Percentiles rank a stretch among this genome's conserved stretches.
phyloP scores from a whole-genome alignment of 495 filamentous ascomycete genomes.

The Neohortaea acidophila region DNA sequence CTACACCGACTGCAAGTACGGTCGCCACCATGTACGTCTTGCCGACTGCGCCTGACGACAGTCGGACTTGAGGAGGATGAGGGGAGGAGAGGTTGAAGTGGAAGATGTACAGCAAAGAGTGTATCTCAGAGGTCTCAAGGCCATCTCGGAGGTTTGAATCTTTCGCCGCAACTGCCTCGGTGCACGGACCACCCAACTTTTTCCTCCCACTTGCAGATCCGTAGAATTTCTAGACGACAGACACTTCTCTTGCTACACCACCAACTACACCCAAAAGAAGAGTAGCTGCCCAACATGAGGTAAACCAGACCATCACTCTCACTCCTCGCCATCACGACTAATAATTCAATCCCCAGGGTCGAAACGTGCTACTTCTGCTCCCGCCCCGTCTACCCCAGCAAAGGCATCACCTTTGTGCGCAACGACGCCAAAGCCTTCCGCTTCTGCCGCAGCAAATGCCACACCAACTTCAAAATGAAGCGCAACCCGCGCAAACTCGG shows the following conservation, averaged over 20 bases:
- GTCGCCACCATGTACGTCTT: slow-evolving; percentile 51
- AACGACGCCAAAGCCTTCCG: slow-evolving; percentile 63
- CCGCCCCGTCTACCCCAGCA: slow-evolving; percentile 67
- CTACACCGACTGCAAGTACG: slow-evolving; percentile 58
- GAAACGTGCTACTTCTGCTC: slow-evolving; percentile 91
- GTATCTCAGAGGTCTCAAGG: too few relatives aligned
- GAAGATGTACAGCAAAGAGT: too few relatives aligned
- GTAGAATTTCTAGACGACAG: not conserved
- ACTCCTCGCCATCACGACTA: too few relatives aligned
- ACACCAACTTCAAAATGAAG: slow-evolving; percentile 99
- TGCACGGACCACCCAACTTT: not conserved
- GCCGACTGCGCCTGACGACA: too few relatives aligned
- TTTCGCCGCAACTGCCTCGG: slow-evolving; percentile 6
- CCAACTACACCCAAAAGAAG: not conserved
- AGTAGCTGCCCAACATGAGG: too few relatives aligned
- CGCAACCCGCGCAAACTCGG: slow-evolving; percentile 53
- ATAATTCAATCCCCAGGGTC: slow-evolving; percentile 38
- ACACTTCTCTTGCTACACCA: not conserved
- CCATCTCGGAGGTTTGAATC: slow-evolving; percentile 4
- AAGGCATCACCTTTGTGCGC: slow-evolving; percentile 73
- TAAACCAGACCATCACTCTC: too few relatives aligned
- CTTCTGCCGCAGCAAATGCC: slow-evolving; percentile 80
- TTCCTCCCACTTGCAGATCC: not conserved
- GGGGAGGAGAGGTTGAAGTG: too few relatives aligned
- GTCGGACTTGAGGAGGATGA: too few relatives aligned